Evolutionary conservation across 2,329 filamentous ascomycete species (phyloP), one percentile per base, ranked within the genome.

Genomic region (Trichoderma simmonsii): DNA sequence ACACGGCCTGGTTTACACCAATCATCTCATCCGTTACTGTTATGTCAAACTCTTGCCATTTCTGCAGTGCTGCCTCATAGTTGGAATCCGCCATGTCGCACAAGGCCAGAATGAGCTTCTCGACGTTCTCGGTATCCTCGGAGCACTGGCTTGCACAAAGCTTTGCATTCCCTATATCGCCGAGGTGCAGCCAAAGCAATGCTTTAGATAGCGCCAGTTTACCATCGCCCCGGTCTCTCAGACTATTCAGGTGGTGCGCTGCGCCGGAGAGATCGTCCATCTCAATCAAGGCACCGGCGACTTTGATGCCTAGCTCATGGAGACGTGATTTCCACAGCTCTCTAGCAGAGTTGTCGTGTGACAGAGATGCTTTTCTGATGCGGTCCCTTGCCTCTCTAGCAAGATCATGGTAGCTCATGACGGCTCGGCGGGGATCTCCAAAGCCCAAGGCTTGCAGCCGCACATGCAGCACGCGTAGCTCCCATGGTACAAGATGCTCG

Each of bases 361-460:
- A 77, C 12, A 76, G 77, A 6, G 77, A 78, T 0, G 88, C 86
- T 36, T 82, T 84, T 21, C 83, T 81, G 6, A 93, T 84, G 71
- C 87, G 86, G 2, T 85, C 83, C 21, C 94, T 86, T 2, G 93
- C 93, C 80, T 97, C 94, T 9, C 92, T 83, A 0, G 91, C 94
- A 2, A 98, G 86, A 74, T 97, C 94, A 79, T 97, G 97, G 79
- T 97, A 93, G 59, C 92, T 93, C 86, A 96, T 95, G 71, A 99
- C 91, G 4, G 93, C 92, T 73, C 95, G 88, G 5, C 95, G 87
- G 64, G 91, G 89, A 81, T 99, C 96, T 4, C 91, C 91, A 74
- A 96, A 97, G 1, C 93, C 94, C 60, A 97, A 88, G 0, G 93
- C 93, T 76, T 97, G 93, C 24, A 98, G 86, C 1, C 95, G 88